A percentile compares a stretch with the other conserved stretches of the same genome.
These are phyloP conservation scores for Annulohypoxylon bovei DNA, from an alignment of 495 filamentous ascomycete genomes.

Conservation along the genomic window DNA sequence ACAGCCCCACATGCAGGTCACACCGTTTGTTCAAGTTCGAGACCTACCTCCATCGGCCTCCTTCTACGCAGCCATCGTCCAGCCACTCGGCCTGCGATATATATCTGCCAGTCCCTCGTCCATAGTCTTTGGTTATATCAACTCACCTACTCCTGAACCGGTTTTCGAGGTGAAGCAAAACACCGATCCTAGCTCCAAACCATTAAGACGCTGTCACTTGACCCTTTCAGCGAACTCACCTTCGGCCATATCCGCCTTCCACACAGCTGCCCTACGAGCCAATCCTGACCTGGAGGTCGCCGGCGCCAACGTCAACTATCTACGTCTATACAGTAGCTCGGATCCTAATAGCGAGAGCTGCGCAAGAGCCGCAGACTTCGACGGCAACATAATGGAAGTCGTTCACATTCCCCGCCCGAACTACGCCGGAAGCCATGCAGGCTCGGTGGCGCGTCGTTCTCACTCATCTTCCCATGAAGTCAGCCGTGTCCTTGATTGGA, in stretches of 20 bases:
- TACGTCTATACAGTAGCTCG: slow-evolving; percentile 20
- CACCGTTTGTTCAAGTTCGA: slow-evolving; percentile 67
- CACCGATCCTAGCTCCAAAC: slow-evolving; percentile 36
- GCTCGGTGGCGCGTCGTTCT: slow-evolving; percentile 46
- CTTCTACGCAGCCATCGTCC: slow-evolving; percentile 79
- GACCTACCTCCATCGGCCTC: slow-evolving; percentile 81
- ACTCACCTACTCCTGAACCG: slow-evolving; percentile 43
- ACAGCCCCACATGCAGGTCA: slow-evolving; percentile 43
- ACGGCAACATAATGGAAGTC: slow-evolving; percentile 64
- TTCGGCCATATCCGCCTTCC: slow-evolving; percentile 55
- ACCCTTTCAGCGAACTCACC: slow-evolving; percentile 54
- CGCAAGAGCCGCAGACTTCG: slow-evolving; percentile 56
- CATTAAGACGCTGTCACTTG: slow-evolving; percentile 50
- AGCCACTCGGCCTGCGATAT: slow-evolving; percentile 79
- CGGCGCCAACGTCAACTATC: slow-evolving; percentile 19
- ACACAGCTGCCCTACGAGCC: slow-evolving; percentile 53
- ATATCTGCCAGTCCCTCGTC: slow-evolving; percentile 56
- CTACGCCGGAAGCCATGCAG: slow-evolving; percentile 47
- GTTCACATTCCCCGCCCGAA: slow-evolving; percentile 49
- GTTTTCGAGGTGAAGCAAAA: slow-evolving; percentile 55
- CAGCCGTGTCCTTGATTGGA: slow-evolving; percentile 62
- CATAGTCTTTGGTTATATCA: slow-evolving; percentile 47
- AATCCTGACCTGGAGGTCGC: slow-evolving; percentile 43
- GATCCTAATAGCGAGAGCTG: slow-evolving; percentile 46
- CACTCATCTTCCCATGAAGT: slow-evolving; percentile 54